phyloP scores from a whole-genome alignment of 805 yeast species.

The Pichia ethanolica region DNA sequence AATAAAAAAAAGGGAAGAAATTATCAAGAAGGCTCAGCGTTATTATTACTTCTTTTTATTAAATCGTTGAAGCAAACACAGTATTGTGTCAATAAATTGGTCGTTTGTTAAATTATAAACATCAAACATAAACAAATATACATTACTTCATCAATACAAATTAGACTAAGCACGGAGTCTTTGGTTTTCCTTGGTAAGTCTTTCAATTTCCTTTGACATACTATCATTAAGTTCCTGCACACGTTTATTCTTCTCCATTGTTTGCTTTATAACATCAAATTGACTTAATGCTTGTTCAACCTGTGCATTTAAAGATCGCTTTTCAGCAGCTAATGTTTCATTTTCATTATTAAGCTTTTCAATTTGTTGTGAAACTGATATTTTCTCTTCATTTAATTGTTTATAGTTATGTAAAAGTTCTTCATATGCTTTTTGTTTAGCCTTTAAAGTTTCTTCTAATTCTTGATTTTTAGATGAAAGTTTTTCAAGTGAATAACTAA shows the following conservation, averaged over 20 bases:
- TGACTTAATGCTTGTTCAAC: constrained; percentile 21
- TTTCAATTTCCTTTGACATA: constrained; percentile 21
- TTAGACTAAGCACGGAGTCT: background rate
- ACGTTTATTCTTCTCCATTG: constrained; percentile 26
- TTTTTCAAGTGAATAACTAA: background rate
- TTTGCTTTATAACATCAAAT: constrained; percentile 27
- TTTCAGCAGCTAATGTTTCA: constrained; percentile 13
- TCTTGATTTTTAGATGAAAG: constrained; percentile 2
- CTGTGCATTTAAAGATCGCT: constrained; percentile 11
- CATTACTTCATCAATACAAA: background rate
- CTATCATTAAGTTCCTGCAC: constrained; percentile 23
- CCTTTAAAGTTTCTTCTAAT: background rate
- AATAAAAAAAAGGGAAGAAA: too few relatives aligned
- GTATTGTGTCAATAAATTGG: too few relatives aligned
- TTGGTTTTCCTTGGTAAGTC: constrained; percentile 16
- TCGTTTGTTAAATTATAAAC: too few relatives aligned
- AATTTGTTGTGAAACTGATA: constrained; percentile 20
- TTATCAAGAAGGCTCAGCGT: too few relatives aligned
- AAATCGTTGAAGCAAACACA: too few relatives aligned
- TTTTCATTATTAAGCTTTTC: constrained; percentile 16
- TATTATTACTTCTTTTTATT: too few relatives aligned
- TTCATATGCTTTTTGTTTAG: constrained; percentile 17
- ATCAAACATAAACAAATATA: background rate
- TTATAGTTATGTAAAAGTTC: constrained; percentile 27
- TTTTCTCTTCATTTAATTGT: constrained; percentile 28